Percentiles rank a stretch among this genome's conserved stretches.
Conservation (phyloP, 106 monocot species). For the Allium fistulosum region DNA sequence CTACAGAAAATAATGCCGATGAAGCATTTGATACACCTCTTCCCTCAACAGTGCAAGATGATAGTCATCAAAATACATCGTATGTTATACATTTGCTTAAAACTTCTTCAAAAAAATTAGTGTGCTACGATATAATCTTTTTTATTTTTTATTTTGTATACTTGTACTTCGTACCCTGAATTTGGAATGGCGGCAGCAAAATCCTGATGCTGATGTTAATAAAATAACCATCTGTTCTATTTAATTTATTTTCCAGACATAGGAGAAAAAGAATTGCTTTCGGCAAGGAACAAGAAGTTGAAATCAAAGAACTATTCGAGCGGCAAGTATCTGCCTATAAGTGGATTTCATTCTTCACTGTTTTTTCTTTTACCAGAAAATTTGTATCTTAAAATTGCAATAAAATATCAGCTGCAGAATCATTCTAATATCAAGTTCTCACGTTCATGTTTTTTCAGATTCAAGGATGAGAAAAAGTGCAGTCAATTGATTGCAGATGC, state of each 20-base stretch:
- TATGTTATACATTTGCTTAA: constrained; percentile 6
- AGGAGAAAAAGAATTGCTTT: constrained; percentile 53
- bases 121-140: no score
- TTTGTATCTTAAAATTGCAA: background rate
- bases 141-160: no score
- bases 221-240: background rate
- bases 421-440: background rate
- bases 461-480: constrained; percentile 48
- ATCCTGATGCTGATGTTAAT: background rate
- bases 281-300: constrained; percentile 48
- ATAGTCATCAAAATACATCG: constrained; percentile 7
- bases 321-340: constrained; percentile 19
- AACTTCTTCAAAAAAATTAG: no score
- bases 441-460: constrained; percentile 21
- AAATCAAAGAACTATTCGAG: constrained; percentile 46
- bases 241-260: constrained; percentile 12
- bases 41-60: constrained; percentile 8
- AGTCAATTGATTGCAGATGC: constrained; percentile 63
- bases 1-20: constrained; percentile 14
- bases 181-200: no score
- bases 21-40: background rate
- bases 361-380: no score
- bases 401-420: background rate
- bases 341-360: no score
- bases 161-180: no score